Evolutionary conservation across 371 early-diverging fungal genomes (phyloP), one percentile per base, ranked within the genome.

Genomic region (Coemansia sp.): DNA sequence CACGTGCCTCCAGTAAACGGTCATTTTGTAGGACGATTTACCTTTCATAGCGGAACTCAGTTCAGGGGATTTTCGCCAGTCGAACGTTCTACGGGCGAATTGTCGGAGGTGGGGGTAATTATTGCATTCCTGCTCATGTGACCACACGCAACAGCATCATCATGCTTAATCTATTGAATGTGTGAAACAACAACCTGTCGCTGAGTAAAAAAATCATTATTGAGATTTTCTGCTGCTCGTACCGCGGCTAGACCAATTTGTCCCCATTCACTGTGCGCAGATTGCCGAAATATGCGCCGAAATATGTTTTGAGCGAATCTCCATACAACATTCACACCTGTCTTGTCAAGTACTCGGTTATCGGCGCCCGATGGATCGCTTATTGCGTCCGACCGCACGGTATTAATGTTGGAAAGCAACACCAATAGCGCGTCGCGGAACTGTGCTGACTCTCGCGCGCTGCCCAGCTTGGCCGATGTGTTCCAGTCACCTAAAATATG

Each of bases 341-440:
- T 9, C 26, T 30, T 18, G 71, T 21, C 53, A 74, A 20, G 20
- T 63, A 74, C 47, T 73, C 74, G 26, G 21, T 70, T 73, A 9
- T 65, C 62, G 23, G 53, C 56, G 11, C 74, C 74, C 0, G 53
- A 40, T 1, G 62, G 53, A 30, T 70, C 66, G 44, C 65, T 69
- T 8, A 65, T 61, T 3, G 69, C 65, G 14, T 73, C 74, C 1
- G 62, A 57, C 11, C 70, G 60, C 26, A 65, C 62, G 7, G 62
- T 50, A 39, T 63, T 71, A 18, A 67, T 21, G 9, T 63, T 33
- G 4, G 67, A 18, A 50, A 75, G 37, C 21, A 75, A 63, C 0
- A 61, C 40, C 44, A 71, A 40, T 14, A 71, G 58, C 18, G 67
- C 75, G n/a, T 62, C 59, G 1, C 67, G 71, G 54, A 63, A 75